phyloP scores from a whole-genome alignment of 2,329 filamentous ascomycete genomes.

The Sarocladiaceae sp. region DNA sequence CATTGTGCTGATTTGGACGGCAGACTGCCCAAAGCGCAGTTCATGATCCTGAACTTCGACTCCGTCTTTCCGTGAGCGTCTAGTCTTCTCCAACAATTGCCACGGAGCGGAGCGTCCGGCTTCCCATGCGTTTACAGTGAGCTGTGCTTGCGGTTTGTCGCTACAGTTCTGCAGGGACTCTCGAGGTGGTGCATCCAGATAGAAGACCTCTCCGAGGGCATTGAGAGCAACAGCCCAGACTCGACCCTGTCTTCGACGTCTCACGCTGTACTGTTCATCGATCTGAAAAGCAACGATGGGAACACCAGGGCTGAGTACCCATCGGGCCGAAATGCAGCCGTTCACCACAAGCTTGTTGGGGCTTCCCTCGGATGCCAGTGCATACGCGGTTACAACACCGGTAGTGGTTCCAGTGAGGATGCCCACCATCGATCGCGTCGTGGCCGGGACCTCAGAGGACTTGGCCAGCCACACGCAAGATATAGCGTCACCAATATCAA shows the following conservation, averaged over 20 bases:
- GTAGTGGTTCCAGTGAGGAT: conserved; percentile 80
- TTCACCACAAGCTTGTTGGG: conserved; percentile 52
- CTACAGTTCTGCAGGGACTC: neutral
- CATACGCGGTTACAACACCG: conserved; percentile 78
- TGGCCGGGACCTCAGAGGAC: conserved; percentile 62
- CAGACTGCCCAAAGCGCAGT: conserved; percentile 36
- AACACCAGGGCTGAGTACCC: conserved; percentile 88
- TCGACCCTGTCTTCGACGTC: conserved; percentile 64
- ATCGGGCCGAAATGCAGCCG: conserved; percentile 80
- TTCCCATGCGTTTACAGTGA: conserved; percentile 64
- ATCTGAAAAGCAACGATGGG: conserved; percentile 81
- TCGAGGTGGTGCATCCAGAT: conserved; percentile 65
- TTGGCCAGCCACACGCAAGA: conserved; percentile 90
- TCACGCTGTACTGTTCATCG: conserved; percentile 75
- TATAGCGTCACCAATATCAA: conserved; percentile 64
- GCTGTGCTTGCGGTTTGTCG: conserved; percentile 24
- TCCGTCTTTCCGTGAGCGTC: conserved; percentile 62
- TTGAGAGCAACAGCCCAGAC: conserved; percentile 94
- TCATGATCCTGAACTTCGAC: conserved; percentile 32
- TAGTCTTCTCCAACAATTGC: conserved; percentile 74
- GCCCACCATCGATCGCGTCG: conserved; percentile 74
- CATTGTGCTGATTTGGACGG: conserved; percentile 31
- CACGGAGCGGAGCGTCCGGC: conserved; percentile 76
- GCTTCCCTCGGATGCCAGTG: conserved; percentile 57
- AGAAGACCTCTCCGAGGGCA: conserved; percentile 87